A percentile compares a stretch with the other conserved stretches of the same genome.
Evolutionary conservation across 768 basidiomycete genomes (phyloP).

Genomic region (Suillus paluster): DNA sequence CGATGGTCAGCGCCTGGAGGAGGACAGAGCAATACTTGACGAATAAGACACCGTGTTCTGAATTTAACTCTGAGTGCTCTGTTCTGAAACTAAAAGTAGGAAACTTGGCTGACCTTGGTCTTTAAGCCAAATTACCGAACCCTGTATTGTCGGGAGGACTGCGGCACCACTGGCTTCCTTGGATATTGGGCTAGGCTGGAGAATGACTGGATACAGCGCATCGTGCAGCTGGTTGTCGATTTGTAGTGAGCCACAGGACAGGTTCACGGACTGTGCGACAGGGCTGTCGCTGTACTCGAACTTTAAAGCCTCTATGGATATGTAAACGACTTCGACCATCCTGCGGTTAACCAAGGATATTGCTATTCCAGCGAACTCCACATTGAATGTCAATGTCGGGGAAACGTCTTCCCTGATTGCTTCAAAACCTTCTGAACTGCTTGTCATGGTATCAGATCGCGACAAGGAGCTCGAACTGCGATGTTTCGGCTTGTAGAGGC

Average conservation of each 20-base stretch:
- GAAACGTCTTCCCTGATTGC: conserved; percentile 76
- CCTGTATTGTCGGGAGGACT: conserved; percentile 82
- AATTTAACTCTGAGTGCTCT: background rate
- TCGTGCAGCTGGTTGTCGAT: conserved; percentile 98
- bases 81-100: background rate
- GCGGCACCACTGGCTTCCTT: conserved; percentile 77
- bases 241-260: conserved; percentile 87
- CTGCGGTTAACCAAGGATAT: conserved; percentile 88
- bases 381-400: conserved; percentile 63
- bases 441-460: conserved; percentile 72
- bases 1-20: conserved; percentile 91
- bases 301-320: conserved; percentile 76
- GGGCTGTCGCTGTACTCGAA: conserved; percentile 84
- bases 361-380: conserved; percentile 91
- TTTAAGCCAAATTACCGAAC: conserved; percentile 87
- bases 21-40: conserved; percentile 96
- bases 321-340: conserved; percentile 88
- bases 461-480: conserved; percentile 49
- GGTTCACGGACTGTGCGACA: conserved; percentile 76
- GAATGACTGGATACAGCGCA: conserved; percentile 89
- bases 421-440: conserved; percentile 79
- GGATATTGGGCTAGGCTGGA: conserved; percentile 90
- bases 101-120: conserved; percentile 70
- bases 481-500: conserved; percentile 82
- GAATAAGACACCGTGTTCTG: conserved; percentile 98